phyloP scores from a whole-genome alignment of 176 grass and related monocot species.

The Aegilops speltoides region DNA sequence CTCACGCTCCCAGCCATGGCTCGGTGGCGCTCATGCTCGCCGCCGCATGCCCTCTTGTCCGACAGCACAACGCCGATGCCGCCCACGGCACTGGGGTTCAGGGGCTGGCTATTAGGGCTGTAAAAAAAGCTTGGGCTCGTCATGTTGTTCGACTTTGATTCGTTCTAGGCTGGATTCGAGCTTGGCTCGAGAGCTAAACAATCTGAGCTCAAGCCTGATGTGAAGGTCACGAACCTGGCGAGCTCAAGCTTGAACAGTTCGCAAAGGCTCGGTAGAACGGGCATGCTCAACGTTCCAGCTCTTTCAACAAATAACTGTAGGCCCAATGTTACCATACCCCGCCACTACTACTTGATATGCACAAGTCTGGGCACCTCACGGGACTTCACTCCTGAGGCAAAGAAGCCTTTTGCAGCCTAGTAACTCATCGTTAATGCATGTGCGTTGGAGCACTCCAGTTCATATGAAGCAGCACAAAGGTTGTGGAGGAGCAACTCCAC shows the following conservation, averaged over 20 bases:
- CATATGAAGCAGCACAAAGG: too few relatives aligned
- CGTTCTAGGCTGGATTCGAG: neutral
- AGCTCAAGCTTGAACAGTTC: neutral
- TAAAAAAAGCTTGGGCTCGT: neutral
- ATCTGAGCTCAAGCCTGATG: neutral
- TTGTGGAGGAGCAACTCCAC: too few relatives aligned
- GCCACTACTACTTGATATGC: too few relatives aligned
- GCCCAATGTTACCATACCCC: too few relatives aligned
- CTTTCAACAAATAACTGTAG: neutral
- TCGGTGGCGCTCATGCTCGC: too few relatives aligned
- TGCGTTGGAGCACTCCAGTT: neutral
- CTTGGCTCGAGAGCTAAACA: neutral
- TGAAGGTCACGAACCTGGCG: neutral
- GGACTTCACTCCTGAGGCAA: too few relatives aligned
- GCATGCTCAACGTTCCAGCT: neutral
- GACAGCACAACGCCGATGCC: too few relatives aligned
- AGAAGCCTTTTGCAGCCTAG: too few relatives aligned
- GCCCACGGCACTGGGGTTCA: too few relatives aligned
- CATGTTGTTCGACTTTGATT: neutral
- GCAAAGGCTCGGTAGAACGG: neutral
- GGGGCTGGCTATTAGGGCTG: neutral
- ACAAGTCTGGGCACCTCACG: too few relatives aligned
- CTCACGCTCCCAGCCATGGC: too few relatives aligned
- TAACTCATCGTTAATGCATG: neutral
- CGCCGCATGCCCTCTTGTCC: too few relatives aligned